phyloP scores from a whole-genome alignment of 2,329 filamentous ascomycete genomes.

The Pseudofabraea citricarpa region DNA sequence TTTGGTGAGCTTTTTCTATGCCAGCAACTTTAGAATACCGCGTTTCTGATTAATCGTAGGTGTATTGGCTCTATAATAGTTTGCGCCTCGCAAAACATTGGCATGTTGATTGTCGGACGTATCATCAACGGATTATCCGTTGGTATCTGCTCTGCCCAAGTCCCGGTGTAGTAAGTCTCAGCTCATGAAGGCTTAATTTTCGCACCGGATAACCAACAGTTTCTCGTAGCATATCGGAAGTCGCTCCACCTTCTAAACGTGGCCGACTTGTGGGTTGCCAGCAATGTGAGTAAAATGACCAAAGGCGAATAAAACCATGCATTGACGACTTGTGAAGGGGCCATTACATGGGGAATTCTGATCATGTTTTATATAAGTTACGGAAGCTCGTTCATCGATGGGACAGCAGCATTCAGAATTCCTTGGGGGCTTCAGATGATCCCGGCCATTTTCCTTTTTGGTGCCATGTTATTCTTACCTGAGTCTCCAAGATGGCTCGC shows the following conservation, averaged over 20 bases:
- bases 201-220: no score
- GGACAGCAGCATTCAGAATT: conserved; percentile 54
- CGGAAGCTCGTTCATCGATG: conserved; percentile 56
- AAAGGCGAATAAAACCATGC: conserved; percentile 7
- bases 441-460: conserved; percentile 51
- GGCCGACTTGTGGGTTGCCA: conserved; percentile 67
- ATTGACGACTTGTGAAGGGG: conserved; percentile 25
- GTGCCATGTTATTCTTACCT: conserved; percentile 56
- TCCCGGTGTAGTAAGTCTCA: conserved; percentile 68
- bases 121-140: conserved; percentile 62
- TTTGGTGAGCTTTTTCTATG: conserved; percentile 33
- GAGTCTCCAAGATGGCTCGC: conserved; percentile 60
- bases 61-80: conserved; percentile 53
- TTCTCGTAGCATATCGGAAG: no score
- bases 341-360: conserved; percentile 67
- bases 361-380: conserved; percentile 68
- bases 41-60: no score
- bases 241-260: conserved; percentile 52
- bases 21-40: no score
- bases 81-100: conserved; percentile 49
- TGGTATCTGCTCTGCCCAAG: conserved; percentile 62
- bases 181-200: no score
- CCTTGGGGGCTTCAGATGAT: conserved; percentile 63
- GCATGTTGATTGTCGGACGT: conserved; percentile 47
- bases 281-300: conserved; percentile 44